Evolutionary conservation across 169 alveolate genomes (phyloP), one percentile per base, ranked within the genome.

Genomic region (Eimeria maxima): DNA sequence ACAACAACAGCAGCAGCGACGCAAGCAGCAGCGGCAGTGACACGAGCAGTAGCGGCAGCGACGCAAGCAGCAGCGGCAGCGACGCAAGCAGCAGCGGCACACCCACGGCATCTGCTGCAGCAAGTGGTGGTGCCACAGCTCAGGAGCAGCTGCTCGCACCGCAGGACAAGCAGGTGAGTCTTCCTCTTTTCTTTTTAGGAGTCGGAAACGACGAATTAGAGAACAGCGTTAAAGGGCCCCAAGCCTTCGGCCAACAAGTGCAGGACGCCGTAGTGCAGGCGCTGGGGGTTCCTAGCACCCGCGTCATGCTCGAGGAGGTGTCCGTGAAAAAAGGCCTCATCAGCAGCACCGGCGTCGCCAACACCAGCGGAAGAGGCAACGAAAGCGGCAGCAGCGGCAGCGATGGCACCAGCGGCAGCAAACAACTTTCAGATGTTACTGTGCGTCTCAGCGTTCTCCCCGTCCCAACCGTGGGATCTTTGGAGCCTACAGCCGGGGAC

Each of bases 231-330:
- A 53, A 42, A 33, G 89, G 89, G 11, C 55, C 89, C 38, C 89
- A 78, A 14, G 60, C 67, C 33, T 78, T 78, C 67, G 89, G 89
- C 38, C 38, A 24, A 16, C 22, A 42, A 20, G 89, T 78, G 16
- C 89, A 78, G 38, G 89, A 78, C 29, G 89, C 89, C 44, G 67
- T 78, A 13, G 67, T 78, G 60, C 89, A 42, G 69, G 60, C 89
- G 7, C 33, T 78, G 89, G 89, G 89, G 69, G 89, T 78, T 2
- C 29, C 89, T 18, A 18, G 44, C 22, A 57, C 3, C 7, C 57
- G 89, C 5, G 33, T 78, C 29, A 57, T 24, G 7, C 89, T 78
- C 44, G 44, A 78, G 67, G 67, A 47, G 55, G 89, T 78, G n/a
- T 45, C 67, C 27, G 67, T 47, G 65, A 44, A n/a, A 16, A n/a